Conservation (phyloP, 1,284 basidiomycete genomes). For the Leccinum fallax region DNA sequence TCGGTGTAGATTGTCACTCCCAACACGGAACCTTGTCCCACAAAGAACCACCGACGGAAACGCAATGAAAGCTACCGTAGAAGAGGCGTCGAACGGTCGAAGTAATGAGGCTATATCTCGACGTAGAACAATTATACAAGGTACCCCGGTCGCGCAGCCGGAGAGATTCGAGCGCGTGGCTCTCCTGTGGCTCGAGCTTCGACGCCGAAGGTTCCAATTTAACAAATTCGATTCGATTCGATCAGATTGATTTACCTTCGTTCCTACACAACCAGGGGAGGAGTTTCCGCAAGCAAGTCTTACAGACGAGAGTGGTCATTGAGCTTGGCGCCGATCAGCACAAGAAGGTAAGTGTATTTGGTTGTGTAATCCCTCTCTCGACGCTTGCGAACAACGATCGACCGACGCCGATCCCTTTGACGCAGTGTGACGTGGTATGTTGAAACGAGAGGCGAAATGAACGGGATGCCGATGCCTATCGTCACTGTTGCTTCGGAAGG, state of each 20-base stretch:
- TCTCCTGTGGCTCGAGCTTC: conserved; percentile 17
- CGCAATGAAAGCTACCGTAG: conserved; percentile 1
- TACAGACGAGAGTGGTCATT: conserved; percentile 11
- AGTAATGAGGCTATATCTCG: conserved; percentile 13
- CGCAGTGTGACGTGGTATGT: conserved; percentile 4
- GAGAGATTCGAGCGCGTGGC: conserved; percentile 24
- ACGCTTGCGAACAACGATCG: conserved; percentile 10
- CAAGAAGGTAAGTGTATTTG: conserved; percentile 8
- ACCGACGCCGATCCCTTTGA: conserved; percentile 20
- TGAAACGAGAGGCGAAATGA: conserved; percentile 13
- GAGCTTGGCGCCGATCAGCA: conserved; percentile 18
- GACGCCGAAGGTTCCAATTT: conserved; percentile 24
- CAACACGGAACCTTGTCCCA: not conserved
- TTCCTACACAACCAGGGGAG: conserved; percentile 18
- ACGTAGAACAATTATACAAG: conserved; percentile 22
- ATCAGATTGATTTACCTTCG: conserved; percentile 27
- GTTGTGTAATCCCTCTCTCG: conserved; percentile 3
- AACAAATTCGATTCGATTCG: conserved; percentile 35
- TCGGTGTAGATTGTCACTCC: not conserved
- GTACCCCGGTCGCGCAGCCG: conserved; percentile 27
- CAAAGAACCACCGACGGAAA: not conserved
- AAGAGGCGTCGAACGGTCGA: conserved; percentile 6
- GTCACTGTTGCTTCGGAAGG: conserved; percentile 1
- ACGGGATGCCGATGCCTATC: not conserved
- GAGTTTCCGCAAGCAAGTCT: conserved; percentile 13